Evolutionary conservation across 495 filamentous ascomycete species (phyloP).

Genomic region (Halenospora varia): DNA sequence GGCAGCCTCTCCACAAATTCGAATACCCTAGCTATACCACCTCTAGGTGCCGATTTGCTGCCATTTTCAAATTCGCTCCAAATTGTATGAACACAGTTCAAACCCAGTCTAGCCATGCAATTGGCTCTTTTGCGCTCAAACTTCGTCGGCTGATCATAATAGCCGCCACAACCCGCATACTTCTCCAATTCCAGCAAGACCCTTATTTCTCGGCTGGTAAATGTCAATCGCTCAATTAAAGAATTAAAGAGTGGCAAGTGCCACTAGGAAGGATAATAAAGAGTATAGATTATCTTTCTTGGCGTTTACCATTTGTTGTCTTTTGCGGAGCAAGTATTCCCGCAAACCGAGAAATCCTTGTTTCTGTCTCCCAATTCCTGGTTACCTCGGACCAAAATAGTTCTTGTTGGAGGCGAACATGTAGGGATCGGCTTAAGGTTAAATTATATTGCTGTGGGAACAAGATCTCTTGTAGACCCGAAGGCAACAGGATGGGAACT

Average conservation of each 20-base stretch:
- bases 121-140: not conserved
- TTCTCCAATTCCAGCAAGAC: not conserved
- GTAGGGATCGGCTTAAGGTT: not conserved
- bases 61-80: not conserved
- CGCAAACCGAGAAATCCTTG: not conserved
- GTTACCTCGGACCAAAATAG: not conserved
- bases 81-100: not conserved
- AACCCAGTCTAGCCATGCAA: not conserved
- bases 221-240: not conserved
- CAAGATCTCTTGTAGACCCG: not conserved
- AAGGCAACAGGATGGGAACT: not conserved
- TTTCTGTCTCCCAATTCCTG: not conserved
- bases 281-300: not conserved
- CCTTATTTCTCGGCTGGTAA: conserved; percentile 3
- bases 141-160: conserved; percentile 5
- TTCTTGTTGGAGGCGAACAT: not conserved
- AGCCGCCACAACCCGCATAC: conserved; percentile 1
- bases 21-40: not conserved
- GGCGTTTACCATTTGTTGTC: not conserved
- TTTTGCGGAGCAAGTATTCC: not conserved
- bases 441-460: not conserved
- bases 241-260: not conserved
- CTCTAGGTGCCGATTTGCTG: not conserved
- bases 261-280: not conserved
- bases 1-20: not conserved